These are phyloP conservation scores for Aspergillus novofumigatus DNA, from an alignment of 2,329 filamentous ascomycete genomes.

Conservation along the genomic window DNA sequence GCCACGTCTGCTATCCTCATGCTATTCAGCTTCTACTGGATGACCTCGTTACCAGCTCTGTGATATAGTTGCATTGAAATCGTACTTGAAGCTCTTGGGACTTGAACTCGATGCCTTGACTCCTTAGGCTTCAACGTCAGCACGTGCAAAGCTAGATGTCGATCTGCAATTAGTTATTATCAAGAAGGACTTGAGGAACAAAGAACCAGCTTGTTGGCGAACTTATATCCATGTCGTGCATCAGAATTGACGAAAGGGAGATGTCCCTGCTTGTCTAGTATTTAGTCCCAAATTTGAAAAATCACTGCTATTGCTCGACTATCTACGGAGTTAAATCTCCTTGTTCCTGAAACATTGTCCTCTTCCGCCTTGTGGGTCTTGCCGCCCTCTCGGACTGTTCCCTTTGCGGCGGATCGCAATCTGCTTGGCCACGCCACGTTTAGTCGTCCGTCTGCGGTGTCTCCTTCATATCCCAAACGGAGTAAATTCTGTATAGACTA, in stretches of 20 bases:
- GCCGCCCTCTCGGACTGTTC: conserved; percentile 4
- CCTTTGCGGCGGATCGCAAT: conserved; percentile 19
- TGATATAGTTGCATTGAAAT: no score
- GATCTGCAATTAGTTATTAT: not conserved
- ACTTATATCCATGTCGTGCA: no score
- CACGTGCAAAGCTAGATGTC: not conserved
- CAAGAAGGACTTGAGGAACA: not conserved
- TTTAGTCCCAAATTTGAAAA: not conserved
- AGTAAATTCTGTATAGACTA: not conserved
- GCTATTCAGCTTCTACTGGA: no score
- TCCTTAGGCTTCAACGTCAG: not conserved
- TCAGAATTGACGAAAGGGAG: not conserved
- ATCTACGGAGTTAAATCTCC: not conserved
- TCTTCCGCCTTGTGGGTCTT: conserved; percentile 1
- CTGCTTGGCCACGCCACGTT: conserved; percentile 16
- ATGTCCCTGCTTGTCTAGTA: not conserved
- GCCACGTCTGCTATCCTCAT: no score
- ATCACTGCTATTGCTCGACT: not conserved
- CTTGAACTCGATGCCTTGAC: not conserved
- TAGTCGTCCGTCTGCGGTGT: conserved; percentile 13
- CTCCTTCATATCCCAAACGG: not conserved
- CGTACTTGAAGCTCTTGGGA: no score
- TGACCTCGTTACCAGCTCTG: no score
- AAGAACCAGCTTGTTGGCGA: not conserved
- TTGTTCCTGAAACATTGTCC: not conserved